These are phyloP conservation scores for Candida tallmaniae DNA, from an alignment of 805 yeast species.

Conservation along the genomic window DNA sequence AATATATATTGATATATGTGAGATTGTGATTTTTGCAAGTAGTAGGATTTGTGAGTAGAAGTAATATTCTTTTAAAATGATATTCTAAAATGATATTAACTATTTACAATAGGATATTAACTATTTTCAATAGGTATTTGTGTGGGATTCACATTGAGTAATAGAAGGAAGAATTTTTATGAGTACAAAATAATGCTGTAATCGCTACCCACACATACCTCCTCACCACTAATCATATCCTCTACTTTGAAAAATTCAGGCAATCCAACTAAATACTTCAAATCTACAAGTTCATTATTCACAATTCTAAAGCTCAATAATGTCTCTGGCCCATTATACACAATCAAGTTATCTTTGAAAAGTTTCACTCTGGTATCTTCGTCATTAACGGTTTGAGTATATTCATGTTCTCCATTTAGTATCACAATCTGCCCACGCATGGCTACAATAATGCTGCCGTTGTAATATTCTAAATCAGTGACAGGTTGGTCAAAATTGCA, in stretches of 20 bases:
- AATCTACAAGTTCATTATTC: slow-evolving; percentile 3
- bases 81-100: too few species aligned
- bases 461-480: slow-evolving; percentile 10
- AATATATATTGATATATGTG: too few species aligned
- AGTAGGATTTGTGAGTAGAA: too few species aligned
- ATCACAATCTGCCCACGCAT: slow-evolving; percentile 8
- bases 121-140: too few species aligned
- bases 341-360: slow-evolving; percentile 4
- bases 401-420: not conserved
- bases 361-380: slow-evolving; percentile 4
- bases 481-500: slow-evolving; percentile 11
- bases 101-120: too few species aligned
- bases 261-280: slow-evolving; percentile 19
- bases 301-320: slow-evolving; percentile 13
- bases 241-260: slow-evolving; percentile 19
- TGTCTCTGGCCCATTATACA: slow-evolving; percentile 25
- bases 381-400: slow-evolving; percentile 6
- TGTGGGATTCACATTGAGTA: too few species aligned
- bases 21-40: too few species aligned
- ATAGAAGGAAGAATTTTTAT: too few species aligned
- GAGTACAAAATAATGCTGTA: slow-evolving; percentile 4
- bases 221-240: slow-evolving; percentile 9
- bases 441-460: slow-evolving; percentile 17
- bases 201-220: slow-evolving; percentile 11
- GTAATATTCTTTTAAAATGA: too few species aligned